These are phyloP conservation scores for Elsinoe ampelina DNA, from an alignment of 2,329 filamentous ascomycete species.

Conservation along the genomic window DNA sequence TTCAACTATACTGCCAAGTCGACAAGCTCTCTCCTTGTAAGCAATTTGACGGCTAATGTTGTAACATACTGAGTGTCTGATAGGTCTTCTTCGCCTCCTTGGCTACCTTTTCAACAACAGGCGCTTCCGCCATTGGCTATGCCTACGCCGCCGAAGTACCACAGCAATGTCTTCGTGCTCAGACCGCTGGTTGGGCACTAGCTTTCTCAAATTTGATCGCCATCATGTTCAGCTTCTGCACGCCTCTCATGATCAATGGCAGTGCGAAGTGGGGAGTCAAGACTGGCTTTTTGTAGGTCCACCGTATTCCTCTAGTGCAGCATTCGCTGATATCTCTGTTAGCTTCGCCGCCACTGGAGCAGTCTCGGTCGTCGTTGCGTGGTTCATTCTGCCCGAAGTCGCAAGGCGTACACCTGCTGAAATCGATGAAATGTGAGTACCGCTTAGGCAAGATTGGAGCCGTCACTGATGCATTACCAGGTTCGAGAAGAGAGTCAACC, in stretches of 20 bases:
- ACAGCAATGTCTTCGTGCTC: slow-evolving; percentile 33
- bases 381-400: slow-evolving; percentile 32
- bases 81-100: slow-evolving; percentile 33
- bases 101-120: slow-evolving; percentile 35
- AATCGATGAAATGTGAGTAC: slow-evolving; percentile 32
- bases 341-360: slow-evolving; percentile 29
- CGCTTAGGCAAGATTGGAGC: neutral
- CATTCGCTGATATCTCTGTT: slow-evolving; percentile 10
- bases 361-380: slow-evolving; percentile 27
- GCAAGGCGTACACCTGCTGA: slow-evolving; percentile 24
- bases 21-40: slow-evolving; percentile 31
- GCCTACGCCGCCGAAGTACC: slow-evolving; percentile 36
- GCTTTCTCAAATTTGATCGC: slow-evolving; percentile 33
- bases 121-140: slow-evolving; percentile 36
- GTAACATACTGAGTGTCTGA: neutral
- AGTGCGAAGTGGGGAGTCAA: slow-evolving; percentile 35
- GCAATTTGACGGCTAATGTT: neutral
- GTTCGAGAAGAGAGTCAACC: slow-evolving; percentile 30
- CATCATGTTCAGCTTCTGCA: slow-evolving; percentile 39
- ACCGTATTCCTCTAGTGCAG: neutral
- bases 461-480: neutral
- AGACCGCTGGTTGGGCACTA: slow-evolving; percentile 33
- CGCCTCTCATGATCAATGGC: slow-evolving; percentile 38
- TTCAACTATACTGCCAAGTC: slow-evolving; percentile 30
- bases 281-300: slow-evolving; percentile 36